phyloP scores from a whole-genome alignment of 768 basidiomycete species.

The Lentinula sp. region DNA sequence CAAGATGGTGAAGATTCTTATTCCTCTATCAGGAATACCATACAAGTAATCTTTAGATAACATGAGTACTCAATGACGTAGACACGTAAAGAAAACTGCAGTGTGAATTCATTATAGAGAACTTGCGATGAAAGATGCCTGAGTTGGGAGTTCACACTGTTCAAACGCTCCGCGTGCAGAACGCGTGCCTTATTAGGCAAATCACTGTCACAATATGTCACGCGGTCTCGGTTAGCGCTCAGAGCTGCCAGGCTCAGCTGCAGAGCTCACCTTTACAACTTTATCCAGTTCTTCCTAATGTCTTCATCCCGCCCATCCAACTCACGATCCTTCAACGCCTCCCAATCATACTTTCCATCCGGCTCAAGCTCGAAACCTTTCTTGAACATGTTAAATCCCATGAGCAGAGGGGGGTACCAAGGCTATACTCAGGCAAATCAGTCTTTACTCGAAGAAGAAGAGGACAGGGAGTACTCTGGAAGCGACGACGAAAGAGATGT shows the following conservation, averaged over 20 bases:
- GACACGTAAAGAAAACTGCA: background rate
- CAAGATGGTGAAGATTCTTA: background rate
- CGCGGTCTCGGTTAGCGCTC: background rate
- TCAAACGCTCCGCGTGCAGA: background rate
- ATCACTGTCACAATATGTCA: background rate
- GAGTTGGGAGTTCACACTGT: background rate
- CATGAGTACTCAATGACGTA: background rate
- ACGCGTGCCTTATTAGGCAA: background rate
- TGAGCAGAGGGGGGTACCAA: constrained; percentile 57
- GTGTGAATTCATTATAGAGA: background rate
- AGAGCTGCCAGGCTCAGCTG: background rate
- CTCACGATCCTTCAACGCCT: constrained; percentile 28
- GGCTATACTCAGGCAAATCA: constrained; percentile 75
- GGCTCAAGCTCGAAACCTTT: constrained; percentile 70
- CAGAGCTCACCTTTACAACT: background rate
- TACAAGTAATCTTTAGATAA: background rate
- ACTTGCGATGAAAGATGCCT: too few species aligned
- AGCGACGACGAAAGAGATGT: constrained; percentile 44
- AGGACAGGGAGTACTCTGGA: constrained; percentile 34
- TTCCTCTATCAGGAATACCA: background rate
- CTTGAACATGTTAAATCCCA: constrained; percentile 78
- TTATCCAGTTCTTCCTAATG: background rate
- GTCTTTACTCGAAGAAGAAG: constrained; percentile 66
- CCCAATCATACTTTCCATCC: constrained; percentile 27
- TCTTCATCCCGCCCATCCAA: constrained; percentile 21